Evolutionary conservation across 225 moss, liverwort and hornwort genomes (phyloP), one percentile per base, ranked within the genome.

Genomic region (Neckera pumila): DNA sequence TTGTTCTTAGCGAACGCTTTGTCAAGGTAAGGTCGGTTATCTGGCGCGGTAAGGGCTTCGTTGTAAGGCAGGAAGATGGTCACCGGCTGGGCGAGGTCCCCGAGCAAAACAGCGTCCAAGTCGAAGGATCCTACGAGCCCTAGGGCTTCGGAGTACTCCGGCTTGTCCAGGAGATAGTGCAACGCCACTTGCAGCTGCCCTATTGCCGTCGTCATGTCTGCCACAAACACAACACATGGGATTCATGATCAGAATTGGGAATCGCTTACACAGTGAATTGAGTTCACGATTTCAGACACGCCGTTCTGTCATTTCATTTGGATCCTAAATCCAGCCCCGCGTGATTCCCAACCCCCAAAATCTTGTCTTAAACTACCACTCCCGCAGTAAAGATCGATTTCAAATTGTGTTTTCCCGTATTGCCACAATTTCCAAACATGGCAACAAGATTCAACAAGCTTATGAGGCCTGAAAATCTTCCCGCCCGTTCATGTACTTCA

Each of bases 51-150:
- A 7, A 94, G 86, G 18, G 94, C 94, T 10, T 83, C 56, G 43
- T 94, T 92, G 79, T 42, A 82, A 10, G 94, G 94, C 7, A 97
- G 53, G 79, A 96, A 94, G 10, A 95, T 22, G 6, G 96, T 97
- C 34, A 92, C 87, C n/a, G 67, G 90, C 58, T 84, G 56, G 16
- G 30, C 81, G 33, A 85, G 86, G 22, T 81, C 17, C 6, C 78
- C 56, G 8, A 18, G 66, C 8, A 95, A 69, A 23, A 76, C 10
- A 0, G 23, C 15, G 13, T 92, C 86, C 81, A 91, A 85, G 81
- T 96, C 83, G 43, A 94, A 31, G 20, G 89, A 95, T 25, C 87
- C 90, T 22, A 97, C 26, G 13, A 96, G 93, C 0, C 95, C 96
- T 17, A 94, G 14, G 26, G 89, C 91, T 88, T 95, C 95, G 11